Percentiles rank a stretch among this genome's conserved stretches.
Evolutionary conservation across 1,139 yeast genomes (phyloP).

Genomic region (Diutina rugosa): DNA sequence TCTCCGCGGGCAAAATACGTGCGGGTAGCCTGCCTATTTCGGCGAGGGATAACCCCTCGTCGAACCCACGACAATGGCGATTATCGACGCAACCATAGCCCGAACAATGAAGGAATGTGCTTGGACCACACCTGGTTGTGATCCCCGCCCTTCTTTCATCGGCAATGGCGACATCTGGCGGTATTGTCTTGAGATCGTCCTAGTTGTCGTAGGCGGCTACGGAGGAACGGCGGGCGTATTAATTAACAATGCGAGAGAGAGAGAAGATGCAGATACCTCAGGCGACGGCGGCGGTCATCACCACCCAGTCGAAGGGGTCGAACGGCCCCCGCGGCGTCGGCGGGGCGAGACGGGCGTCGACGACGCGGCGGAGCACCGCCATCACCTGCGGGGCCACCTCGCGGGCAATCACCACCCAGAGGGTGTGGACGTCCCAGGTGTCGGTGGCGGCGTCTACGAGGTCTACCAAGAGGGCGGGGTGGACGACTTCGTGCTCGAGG

Average conservation of each 20-base stretch:
- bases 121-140: too few species aligned
- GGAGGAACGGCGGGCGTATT: too few species aligned
- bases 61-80: too few species aligned
- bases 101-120: too few species aligned
- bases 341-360: background rate
- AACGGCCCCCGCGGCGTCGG: background rate
- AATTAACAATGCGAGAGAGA: background rate
- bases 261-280: background rate
- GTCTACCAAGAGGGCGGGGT: background rate
- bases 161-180: too few species aligned
- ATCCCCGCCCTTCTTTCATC: too few species aligned
- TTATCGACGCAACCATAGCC: too few species aligned
- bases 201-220: too few species aligned
- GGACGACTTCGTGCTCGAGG: background rate
- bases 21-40: too few species aligned
- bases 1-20: too few species aligned
- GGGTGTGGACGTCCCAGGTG: background rate
- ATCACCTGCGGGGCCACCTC: background rate
- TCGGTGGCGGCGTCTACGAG: background rate
- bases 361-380: background rate
- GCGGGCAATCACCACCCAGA: background rate
- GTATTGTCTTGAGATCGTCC: too few species aligned
- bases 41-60: too few species aligned
- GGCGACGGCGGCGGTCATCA: background rate
- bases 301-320: background rate